These are phyloP conservation scores for Neocatenulostroma microsporum DNA, from an alignment of 2,329 filamentous ascomycete species.

Conservation along the genomic window DNA sequence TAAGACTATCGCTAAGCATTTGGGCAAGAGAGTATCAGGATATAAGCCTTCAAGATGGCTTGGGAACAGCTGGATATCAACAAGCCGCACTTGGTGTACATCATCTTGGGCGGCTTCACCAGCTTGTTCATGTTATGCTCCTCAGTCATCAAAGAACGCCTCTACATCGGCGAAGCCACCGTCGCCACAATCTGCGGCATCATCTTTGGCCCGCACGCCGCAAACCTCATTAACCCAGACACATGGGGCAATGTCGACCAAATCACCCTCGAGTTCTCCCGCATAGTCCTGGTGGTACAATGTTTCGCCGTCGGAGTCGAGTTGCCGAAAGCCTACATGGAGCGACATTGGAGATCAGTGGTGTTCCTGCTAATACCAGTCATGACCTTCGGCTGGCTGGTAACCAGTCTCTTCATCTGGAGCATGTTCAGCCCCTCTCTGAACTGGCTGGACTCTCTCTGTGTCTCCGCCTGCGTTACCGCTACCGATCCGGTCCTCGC, in stretches of 20 bases:
- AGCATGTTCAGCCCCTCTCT: conserved; percentile 69
- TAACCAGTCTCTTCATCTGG: conserved; percentile 91
- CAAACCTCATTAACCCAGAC: conserved; percentile 67
- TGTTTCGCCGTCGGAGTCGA: conserved; percentile 90
- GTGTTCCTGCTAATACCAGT: conserved; percentile 80
- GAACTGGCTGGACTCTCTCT: conserved; percentile 82
- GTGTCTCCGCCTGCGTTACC: conserved; percentile 85
- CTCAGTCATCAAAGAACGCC: conserved; percentile 92
- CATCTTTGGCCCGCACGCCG: conserved; percentile 80
- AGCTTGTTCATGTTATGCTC: conserved; percentile 98
- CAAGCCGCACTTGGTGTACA: conserved; percentile 93
- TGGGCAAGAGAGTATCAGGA: no score
- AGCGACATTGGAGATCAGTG: conserved; percentile 92
- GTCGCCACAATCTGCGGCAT: conserved; percentile 82
- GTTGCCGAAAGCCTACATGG: conserved; percentile 92
- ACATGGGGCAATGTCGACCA: conserved; percentile 79
- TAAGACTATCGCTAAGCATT: neutral
- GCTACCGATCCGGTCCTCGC: conserved; percentile 95
- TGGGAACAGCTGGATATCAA: conserved; percentile 70
- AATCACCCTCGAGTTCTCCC: conserved; percentile 80
- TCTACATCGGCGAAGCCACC: conserved; percentile 98
- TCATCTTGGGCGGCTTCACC: conserved; percentile 96
- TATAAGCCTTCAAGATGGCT: conserved; percentile 12
- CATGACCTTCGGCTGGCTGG: conserved; percentile 93
- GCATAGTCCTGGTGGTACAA: conserved; percentile 83